Percentiles rank a stretch among this genome's conserved stretches.
Evolutionary conservation across 2,329 filamentous ascomycete species (phyloP).

Genomic region (Dothidotthia symphoricarpi): DNA sequence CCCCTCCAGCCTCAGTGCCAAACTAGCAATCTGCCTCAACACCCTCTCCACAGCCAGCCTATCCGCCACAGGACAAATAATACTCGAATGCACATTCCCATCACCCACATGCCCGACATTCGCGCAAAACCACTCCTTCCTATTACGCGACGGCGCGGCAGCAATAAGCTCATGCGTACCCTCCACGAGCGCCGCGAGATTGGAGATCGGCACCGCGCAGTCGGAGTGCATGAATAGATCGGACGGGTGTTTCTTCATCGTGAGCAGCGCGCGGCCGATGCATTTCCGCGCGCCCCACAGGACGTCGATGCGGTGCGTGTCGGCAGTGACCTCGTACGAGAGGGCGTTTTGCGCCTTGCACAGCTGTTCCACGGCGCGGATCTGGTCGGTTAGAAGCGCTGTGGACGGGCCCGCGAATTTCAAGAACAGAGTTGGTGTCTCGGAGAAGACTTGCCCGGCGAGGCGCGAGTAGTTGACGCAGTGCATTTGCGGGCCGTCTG

Average conservation of each 20-base stretch:
- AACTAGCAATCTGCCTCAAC: slow-evolving; percentile 65
- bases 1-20: slow-evolving; percentile 77
- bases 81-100: slow-evolving; percentile 44
- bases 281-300: slow-evolving; percentile 74
- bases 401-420: slow-evolving; percentile 65
- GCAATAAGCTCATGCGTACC: slow-evolving; percentile 66
- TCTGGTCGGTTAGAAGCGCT: slow-evolving; percentile 69
- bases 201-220: slow-evolving; percentile 72
- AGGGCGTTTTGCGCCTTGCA: slow-evolving; percentile 57
- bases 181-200: slow-evolving; percentile 69
- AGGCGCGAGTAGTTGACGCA: slow-evolving; percentile 63
- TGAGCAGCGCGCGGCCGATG: slow-evolving; percentile 68
- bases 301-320: slow-evolving; percentile 59
- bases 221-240: slow-evolving; percentile 72
- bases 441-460: slow-evolving; percentile 59
- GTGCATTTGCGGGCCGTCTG: slow-evolving; percentile 82
- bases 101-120: slow-evolving; percentile 74
- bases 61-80: slow-evolving; percentile 30
- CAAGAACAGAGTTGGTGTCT: slow-evolving; percentile 69
- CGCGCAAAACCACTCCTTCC: slow-evolving; percentile 30
- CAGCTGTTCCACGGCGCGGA: slow-evolving; percentile 61
- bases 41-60: slow-evolving; percentile 25
- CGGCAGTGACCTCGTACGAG: slow-evolving; percentile 64
- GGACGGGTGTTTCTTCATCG: slow-evolving; percentile 57
- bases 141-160: slow-evolving; percentile 19